These are phyloP conservation scores for maize (Zea mays) DNA, from an alignment of 176 grass and related monocot genomes.

Conservation along the genomic window DNA sequence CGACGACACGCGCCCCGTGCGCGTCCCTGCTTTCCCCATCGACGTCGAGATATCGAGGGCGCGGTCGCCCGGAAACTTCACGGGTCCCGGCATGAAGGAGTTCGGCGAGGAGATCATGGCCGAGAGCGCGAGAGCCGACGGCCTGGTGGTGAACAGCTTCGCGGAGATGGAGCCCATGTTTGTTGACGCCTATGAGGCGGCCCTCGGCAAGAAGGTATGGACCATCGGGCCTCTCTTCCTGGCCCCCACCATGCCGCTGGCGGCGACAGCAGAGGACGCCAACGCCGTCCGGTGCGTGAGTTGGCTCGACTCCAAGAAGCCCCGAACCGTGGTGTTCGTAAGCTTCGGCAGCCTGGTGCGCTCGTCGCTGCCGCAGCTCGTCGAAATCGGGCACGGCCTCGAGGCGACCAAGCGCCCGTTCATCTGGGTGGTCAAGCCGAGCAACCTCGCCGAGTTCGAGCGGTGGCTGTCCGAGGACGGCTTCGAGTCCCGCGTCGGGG, in stretches of 20 bases:
- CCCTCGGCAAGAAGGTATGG: constrained; percentile 49
- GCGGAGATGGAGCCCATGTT: constrained; percentile 41
- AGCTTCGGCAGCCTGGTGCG: constrained; percentile 62
- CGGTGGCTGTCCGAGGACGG: constrained; percentile 36
- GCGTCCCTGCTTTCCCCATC: constrained; percentile 37
- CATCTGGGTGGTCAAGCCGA: constrained; percentile 52
- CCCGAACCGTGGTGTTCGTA: constrained; percentile 52
- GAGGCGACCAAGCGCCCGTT: constrained; percentile 37
- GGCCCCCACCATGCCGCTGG: no score
- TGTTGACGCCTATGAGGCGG: constrained; percentile 39
- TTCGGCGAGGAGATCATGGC: background rate
- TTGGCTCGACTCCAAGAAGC: constrained; percentile 53
- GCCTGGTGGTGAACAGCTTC: constrained; percentile 45
- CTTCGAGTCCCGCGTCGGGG: constrained; percentile 51
- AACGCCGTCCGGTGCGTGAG: constrained; percentile 8
- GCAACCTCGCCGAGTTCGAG: constrained; percentile 37
- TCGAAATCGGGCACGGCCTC: constrained; percentile 37
- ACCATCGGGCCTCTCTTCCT: constrained; percentile 38
- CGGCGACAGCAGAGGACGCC: background rate
- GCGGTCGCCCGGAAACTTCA: constrained; percentile 42
- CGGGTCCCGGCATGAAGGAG: background rate
- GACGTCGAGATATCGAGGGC: constrained; percentile 31
- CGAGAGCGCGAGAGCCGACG: constrained; percentile 38
- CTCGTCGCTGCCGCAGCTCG: constrained; percentile 40
- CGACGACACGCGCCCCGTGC: constrained; percentile 31